phyloP scores from a whole-genome alignment of 768 basidiomycete genomes.

The Lentinula lateritia region DNA sequence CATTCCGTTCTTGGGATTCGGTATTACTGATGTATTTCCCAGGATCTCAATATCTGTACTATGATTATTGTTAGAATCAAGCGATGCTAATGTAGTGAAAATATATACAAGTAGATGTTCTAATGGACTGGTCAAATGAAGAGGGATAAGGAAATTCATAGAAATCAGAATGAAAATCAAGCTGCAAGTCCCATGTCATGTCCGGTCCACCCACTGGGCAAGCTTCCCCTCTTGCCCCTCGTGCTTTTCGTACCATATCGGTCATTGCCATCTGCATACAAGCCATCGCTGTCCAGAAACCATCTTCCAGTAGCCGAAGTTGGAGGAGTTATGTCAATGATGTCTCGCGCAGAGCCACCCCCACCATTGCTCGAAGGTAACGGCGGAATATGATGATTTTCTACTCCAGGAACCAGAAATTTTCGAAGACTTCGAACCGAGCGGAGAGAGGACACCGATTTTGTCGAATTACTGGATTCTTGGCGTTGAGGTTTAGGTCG shows the following conservation, averaged over 20 bases:
- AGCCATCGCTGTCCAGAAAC: slow-evolving; percentile 1
- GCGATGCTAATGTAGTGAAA: not conserved
- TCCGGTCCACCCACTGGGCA: not conserved
- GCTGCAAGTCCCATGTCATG: not conserved
- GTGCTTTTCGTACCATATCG: not conserved
- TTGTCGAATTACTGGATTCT: not conserved
- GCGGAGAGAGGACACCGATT: not conserved
- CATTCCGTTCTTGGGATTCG: not conserved
- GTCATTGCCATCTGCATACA: slow-evolving; percentile 1
- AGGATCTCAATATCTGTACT: not conserved
- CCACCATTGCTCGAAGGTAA: not conserved
- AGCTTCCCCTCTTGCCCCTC: not conserved
- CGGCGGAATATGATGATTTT: not conserved
- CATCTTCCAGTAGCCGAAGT: slow-evolving; percentile 16
- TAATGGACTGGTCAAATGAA: not conserved
- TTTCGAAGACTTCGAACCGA: slow-evolving; percentile 1
- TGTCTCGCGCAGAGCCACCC: not conserved
- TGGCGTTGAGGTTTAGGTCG: slow-evolving; percentile 3
- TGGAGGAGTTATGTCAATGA: not conserved
- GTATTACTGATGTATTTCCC: not conserved
- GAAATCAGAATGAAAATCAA: not conserved
- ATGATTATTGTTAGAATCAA: not conserved
- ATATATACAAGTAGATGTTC: not conserved
- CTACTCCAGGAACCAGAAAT: not conserved
- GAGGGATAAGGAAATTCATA: not conserved